Conservation (phyloP, 75 land plant species). For the Sequoia sempervirens region DNA sequence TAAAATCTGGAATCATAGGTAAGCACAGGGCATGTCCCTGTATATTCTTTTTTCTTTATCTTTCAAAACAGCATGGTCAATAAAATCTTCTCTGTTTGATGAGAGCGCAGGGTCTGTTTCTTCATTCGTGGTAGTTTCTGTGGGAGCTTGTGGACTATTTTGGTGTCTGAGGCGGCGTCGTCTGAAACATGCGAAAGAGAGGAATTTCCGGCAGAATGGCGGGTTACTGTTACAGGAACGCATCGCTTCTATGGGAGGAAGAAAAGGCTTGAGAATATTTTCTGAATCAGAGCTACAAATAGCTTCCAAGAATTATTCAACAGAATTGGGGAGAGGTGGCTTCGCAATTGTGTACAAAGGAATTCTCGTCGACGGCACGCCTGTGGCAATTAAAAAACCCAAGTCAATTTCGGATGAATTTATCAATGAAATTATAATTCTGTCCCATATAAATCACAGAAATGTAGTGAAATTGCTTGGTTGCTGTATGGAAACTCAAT, state of each 20-base stretch:
- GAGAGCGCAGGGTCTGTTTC: background rate
- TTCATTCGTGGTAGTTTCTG: background rate
- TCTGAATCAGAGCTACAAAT: conserved; percentile 23
- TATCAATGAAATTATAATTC: conserved; percentile 43
- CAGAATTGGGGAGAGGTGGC: conserved; percentile 59
- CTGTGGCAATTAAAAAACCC: conserved; percentile 59
- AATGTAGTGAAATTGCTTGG: conserved; percentile 68
- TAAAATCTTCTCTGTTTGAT: background rate
- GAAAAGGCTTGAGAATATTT: conserved; percentile 33
- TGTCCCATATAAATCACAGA: conserved; percentile 65
- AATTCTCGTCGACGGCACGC: conserved; percentile 42
- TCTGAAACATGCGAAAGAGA: background rate
- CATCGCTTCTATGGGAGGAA: background rate
- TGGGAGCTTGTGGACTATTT: background rate
- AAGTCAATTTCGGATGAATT: conserved; percentile 55
- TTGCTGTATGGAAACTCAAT: conserved; percentile 43
- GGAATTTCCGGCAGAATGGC: background rate
- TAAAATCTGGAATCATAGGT: background rate
- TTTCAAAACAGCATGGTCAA: background rate
- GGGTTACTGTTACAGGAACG: background rate
- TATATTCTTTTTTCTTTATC: too few relatives aligned
- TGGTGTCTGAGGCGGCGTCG: background rate
- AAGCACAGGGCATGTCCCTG: background rate
- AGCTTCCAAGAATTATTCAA: conserved; percentile 44
- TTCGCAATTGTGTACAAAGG: conserved; percentile 73